phyloP scores from a whole-genome alignment of 257 asterid genomes.

The Lycium ferocissimum region DNA sequence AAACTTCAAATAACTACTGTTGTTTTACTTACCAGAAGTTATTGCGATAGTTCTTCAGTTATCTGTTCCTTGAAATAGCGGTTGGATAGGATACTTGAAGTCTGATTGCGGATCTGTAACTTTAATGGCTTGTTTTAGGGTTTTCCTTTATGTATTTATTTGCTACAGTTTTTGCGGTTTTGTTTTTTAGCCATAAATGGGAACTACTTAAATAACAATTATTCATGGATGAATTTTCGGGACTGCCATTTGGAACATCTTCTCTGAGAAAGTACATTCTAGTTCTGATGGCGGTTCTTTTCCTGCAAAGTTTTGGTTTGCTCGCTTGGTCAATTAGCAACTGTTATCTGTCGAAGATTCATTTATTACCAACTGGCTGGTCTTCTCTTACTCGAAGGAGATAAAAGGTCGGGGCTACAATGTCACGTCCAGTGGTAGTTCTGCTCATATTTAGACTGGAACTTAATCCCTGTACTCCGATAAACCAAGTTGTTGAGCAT shows the following conservation, averaged over 20 bases:
- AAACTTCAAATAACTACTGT: not conserved
- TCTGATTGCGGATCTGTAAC: conserved; percentile 21
- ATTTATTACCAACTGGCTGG: conserved; percentile 2
- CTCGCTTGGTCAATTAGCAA: not conserved
- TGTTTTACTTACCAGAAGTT: not conserved
- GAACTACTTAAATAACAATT: not conserved
- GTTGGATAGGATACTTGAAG: conserved; percentile 6
- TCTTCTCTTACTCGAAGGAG: not conserved
- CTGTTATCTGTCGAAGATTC: not conserved
- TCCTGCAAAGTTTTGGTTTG: conserved; percentile 6
- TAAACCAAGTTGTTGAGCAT: conserved; percentile 15
- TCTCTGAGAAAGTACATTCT: conserved; percentile 21
- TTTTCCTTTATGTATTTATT: not conserved
- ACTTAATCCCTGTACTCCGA: not conserved
- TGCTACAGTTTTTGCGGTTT: not conserved
- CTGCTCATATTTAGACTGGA: not conserved
- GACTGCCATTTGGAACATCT: conserved; percentile 15
- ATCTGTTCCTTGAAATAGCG: not conserved
- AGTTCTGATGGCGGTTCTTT: not conserved
- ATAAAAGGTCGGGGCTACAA: not conserved
- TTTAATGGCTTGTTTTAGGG: conserved; percentile 7
- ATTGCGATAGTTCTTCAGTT: not conserved
- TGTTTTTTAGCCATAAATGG: not conserved
- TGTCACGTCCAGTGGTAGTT: conserved; percentile 3
- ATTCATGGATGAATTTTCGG: not conserved